Percentiles rank a stretch among this genome's conserved stretches.
Conservation (phyloP, 169 alveolate species). For the Pseudocohnilembus persalinus region DNA sequence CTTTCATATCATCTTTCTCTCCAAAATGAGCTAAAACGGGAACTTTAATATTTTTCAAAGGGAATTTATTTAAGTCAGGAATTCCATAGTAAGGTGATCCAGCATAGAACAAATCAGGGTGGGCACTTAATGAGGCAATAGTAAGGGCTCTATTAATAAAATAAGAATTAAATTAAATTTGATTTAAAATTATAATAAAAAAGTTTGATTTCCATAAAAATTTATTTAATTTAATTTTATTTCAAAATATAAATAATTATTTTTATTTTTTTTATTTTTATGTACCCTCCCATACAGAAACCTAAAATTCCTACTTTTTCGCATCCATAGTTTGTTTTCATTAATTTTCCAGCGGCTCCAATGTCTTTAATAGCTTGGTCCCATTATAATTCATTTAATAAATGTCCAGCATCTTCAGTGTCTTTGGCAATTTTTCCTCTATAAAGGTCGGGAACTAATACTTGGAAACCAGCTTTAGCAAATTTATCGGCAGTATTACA, state of each 20-base stretch:
- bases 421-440: constrained; percentile 38
- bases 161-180: too few relatives aligned
- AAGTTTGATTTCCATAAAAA: too few relatives aligned
- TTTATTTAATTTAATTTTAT: too few relatives aligned
- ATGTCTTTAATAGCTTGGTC: constrained; percentile 11
- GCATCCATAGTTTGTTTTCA: neutral
- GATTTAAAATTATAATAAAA: too few relatives aligned
- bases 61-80: constrained; percentile 19
- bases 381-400: constrained; percentile 5
- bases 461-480: constrained; percentile 24
- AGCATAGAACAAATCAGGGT: too few relatives aligned
- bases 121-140: too few relatives aligned
- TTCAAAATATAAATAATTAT: too few relatives aligned
- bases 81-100: constrained; percentile 45
- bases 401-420: constrained; percentile 23
- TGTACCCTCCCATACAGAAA: too few relatives aligned
- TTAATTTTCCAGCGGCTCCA: neutral
- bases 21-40: constrained; percentile 41
- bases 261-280: too few relatives aligned
- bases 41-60: constrained; percentile 18
- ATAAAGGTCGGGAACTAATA: constrained; percentile 33
- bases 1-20: constrained; percentile 22
- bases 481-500: constrained; percentile 37
- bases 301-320: neutral
- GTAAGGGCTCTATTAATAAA: too few relatives aligned